Evolutionary conservation across 2,329 filamentous ascomycete species (phyloP).

Genomic region (Ascochyta fabae): DNA sequence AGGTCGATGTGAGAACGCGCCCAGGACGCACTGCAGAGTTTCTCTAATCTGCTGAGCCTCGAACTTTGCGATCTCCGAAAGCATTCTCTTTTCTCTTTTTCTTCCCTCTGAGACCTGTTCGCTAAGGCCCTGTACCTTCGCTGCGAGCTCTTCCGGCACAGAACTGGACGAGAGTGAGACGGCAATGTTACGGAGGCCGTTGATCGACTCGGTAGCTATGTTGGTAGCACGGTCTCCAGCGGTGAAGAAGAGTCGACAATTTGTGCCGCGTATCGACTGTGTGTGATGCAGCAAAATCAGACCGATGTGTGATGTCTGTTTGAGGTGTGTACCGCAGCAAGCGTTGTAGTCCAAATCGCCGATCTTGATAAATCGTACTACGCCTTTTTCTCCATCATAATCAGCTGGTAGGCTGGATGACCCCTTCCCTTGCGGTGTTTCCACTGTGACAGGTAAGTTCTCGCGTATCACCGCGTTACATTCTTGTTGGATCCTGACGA

Average conservation of each 20-base stretch:
- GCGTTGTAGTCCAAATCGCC: conserved; percentile 44
- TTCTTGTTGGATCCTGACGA: conserved; percentile 33
- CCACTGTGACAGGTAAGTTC: conserved; percentile 38
- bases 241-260: conserved; percentile 41
- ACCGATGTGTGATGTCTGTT: conserved; percentile 41
- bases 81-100: conserved; percentile 38
- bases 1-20: conserved; percentile 34
- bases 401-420: conserved; percentile 38
- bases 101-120: conserved; percentile 32
- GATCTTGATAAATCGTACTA: conserved; percentile 43
- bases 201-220: conserved; percentile 35
- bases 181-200: conserved; percentile 34
- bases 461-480: conserved; percentile 39
- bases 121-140: conserved; percentile 31
- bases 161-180: conserved; percentile 34
- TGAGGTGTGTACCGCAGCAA: conserved; percentile 45
- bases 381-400: conserved; percentile 42
- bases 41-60: conserved; percentile 35
- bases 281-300: conserved; percentile 42
- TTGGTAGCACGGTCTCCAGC: conserved; percentile 41
- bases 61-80: conserved; percentile 37
- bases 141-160: conserved; percentile 32
- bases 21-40: conserved; percentile 18
- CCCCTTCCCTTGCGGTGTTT: conserved; percentile 36
- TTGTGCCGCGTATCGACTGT: conserved; percentile 39